Conservation (phyloP, 2,329 filamentous ascomycete genomes). For the Fusarium sp. region DNA sequence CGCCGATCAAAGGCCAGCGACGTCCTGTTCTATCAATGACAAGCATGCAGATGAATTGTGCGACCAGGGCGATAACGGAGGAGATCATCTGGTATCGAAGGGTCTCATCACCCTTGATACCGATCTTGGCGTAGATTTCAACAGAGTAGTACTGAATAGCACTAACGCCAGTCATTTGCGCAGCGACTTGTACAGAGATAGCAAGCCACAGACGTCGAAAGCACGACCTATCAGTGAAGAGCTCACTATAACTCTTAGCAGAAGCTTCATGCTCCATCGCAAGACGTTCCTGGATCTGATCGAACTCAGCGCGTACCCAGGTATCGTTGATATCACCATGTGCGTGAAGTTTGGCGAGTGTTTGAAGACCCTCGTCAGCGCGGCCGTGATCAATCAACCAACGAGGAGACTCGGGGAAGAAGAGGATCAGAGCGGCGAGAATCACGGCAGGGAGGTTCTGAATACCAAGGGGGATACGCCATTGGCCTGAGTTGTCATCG, state of each 20-base stretch:
- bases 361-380: constrained; percentile 69
- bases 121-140: constrained; percentile 61
- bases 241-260: constrained; percentile 71
- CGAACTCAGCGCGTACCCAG: constrained; percentile 76
- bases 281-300: constrained; percentile 74
- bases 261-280: constrained; percentile 72
- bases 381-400: constrained; percentile 72
- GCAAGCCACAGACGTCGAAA: constrained; percentile 77
- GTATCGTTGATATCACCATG: constrained; percentile 71
- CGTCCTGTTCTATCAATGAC: constrained; percentile 75
- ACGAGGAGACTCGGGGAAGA: constrained; percentile 36
- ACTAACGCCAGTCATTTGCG: constrained; percentile 79
- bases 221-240: constrained; percentile 68
- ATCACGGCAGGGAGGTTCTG: constrained; percentile 26
- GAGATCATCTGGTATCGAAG: constrained; percentile 80
- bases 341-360: constrained; percentile 73
- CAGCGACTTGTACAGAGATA: constrained; percentile 71
- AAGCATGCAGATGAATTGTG: constrained; percentile 63
- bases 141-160: constrained; percentile 79
- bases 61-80: constrained; percentile 60
- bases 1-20: constrained; percentile 74
- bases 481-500: constrained; percentile 17
- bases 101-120: constrained; percentile 62
- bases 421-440: constrained; percentile 30
- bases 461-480: constrained; percentile 33